Evolutionary conservation across 2,329 filamentous ascomycete species (phyloP), one percentile per base, ranked within the genome.

Genomic region (Pleoardoris graminearum): DNA sequence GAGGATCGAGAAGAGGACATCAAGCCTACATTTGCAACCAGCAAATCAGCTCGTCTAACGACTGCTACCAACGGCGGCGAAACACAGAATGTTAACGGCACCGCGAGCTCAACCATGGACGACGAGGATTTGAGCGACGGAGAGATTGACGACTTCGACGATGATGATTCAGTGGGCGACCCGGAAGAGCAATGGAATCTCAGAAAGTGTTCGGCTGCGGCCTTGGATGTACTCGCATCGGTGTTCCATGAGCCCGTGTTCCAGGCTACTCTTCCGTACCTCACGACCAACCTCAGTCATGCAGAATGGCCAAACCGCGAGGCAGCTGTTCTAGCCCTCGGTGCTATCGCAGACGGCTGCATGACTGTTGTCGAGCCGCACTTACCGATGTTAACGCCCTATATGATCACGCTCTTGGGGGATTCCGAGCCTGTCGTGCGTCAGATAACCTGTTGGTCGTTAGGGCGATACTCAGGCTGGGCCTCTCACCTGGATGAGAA

Each of bases 371-470:
- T 99, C 47, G 87, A 87, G 41, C 94, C 92, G 47, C 92, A 97
- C 73, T 83, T 99, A 25, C 91, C 91, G 2, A 88, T 96, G 69
- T 81, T 99, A 35, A 86, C 97, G 2, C 89, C 91, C 1, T 99
- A 96, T 71, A 83, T 99, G 42, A 88, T 97, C 61, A 88, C 88
- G 7, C 82, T 97, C 0, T 81, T 99, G 30, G 84, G 88, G 51
- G 94, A 99, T 68, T 70, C 82, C 1, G 91, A 97, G 73, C 91
- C 94, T 12, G 88, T 97, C 12, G 93, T 99, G 32, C 84, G 94
- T 56, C 91, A 96, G 70, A 99, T 99, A 61, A 97, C 93, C 21
- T 99, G 94, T 75, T 99, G 94, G 94, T 95, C 94, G 5, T 82
- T 99, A 19, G 92, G 92, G 16, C 85, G 94, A 39, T 99, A 97